Percentiles rank a stretch among this genome's conserved stretches.
Evolutionary conservation across 1,284 basidiomycete genomes (phyloP).

Genomic region (Ustilago curta): DNA sequence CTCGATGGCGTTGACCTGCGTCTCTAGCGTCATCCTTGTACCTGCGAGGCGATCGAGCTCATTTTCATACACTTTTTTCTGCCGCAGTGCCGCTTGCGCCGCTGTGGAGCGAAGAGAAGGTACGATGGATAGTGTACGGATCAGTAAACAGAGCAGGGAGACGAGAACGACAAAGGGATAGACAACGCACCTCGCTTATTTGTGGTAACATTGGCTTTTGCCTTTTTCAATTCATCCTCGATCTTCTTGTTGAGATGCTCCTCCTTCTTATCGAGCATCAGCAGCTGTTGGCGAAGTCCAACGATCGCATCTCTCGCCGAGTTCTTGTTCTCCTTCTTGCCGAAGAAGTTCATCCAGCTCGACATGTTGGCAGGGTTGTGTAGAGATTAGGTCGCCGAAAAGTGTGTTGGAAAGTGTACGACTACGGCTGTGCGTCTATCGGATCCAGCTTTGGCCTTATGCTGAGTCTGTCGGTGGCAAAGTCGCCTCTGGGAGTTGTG

Average conservation of each 20-base stretch:
- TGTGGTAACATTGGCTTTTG: constrained; percentile 88
- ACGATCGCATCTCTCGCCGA: constrained; percentile 71
- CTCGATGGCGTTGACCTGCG: constrained; percentile 96
- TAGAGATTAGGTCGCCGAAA: background rate
- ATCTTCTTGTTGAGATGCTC: constrained; percentile 96
- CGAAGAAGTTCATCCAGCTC: constrained; percentile 66
- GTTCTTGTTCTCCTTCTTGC: constrained; percentile 67
- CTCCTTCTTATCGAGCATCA: constrained; percentile 99
- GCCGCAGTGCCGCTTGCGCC: constrained; percentile 80
- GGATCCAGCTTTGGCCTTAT: background rate
- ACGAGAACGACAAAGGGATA: background rate
- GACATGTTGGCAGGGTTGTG: constrained; percentile 57
- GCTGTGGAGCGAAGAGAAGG: constrained; percentile 23
- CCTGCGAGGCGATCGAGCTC: constrained; percentile 90
- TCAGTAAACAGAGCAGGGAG: background rate
- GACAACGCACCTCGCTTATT: constrained; percentile 86
- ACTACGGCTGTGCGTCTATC: background rate
- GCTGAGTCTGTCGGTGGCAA: no score
- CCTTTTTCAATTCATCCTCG: constrained; percentile 92
- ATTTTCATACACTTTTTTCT: constrained; percentile 91
- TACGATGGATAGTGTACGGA: background rate
- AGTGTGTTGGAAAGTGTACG: background rate
- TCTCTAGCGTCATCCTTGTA: constrained; percentile 90
- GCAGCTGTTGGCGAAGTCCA: constrained; percentile 71
- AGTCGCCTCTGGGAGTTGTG: background rate